Percentiles rank a stretch among this genome's conserved stretches.
phyloP scores from a whole-genome alignment of 2,329 filamentous ascomycete species.

The Myriangium duriaei region DNA sequence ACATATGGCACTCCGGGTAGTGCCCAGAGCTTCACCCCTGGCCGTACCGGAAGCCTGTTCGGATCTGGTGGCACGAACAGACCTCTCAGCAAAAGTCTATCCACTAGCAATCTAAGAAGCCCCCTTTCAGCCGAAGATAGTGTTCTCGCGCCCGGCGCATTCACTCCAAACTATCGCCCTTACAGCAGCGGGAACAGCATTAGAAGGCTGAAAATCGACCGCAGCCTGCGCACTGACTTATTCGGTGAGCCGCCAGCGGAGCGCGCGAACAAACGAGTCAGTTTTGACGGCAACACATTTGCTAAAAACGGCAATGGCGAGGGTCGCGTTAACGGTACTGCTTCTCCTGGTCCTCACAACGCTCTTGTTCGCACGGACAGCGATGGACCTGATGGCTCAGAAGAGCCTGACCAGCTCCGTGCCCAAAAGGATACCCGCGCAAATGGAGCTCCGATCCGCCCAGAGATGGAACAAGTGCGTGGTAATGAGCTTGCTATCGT shows the following conservation, averaged over 20 bases:
- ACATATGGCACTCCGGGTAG: conserved; percentile 74
- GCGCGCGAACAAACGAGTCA: conserved; percentile 66
- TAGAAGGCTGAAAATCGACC: conserved; percentile 88
- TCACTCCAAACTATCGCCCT: conserved; percentile 47
- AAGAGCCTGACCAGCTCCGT: conserved; percentile 46
- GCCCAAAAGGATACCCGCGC: conserved; percentile 23
- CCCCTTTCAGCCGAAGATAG: conserved; percentile 74
- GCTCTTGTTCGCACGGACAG: conserved; percentile 41
- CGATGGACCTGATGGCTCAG: conserved; percentile 38
- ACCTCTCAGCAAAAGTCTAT: conserved; percentile 74
- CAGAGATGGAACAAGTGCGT: conserved; percentile 55
- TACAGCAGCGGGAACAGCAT: conserved; percentile 56
- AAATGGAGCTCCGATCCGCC: conserved; percentile 28
- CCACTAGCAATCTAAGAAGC: conserved; percentile 71
- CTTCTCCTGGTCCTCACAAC: conserved; percentile 29
- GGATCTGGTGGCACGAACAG: conserved; percentile 45
- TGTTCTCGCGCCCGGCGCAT: conserved; percentile 72
- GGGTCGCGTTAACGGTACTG: conserved; percentile 17
- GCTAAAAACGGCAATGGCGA: conserved; percentile 30
- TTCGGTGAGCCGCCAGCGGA: conserved; percentile 35
- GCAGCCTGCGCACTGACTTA: conserved; percentile 61
- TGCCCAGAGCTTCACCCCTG: conserved; percentile 57
- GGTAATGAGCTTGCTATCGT: conserved; percentile 70
- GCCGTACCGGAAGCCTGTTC: conserved; percentile 53
- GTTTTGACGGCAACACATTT: conserved; percentile 58